Percentiles rank a stretch among this genome's conserved stretches.
Conservation (phyloP, 1,284 basidiomycete genomes). For the Papiliotrema fonsecae region DNA sequence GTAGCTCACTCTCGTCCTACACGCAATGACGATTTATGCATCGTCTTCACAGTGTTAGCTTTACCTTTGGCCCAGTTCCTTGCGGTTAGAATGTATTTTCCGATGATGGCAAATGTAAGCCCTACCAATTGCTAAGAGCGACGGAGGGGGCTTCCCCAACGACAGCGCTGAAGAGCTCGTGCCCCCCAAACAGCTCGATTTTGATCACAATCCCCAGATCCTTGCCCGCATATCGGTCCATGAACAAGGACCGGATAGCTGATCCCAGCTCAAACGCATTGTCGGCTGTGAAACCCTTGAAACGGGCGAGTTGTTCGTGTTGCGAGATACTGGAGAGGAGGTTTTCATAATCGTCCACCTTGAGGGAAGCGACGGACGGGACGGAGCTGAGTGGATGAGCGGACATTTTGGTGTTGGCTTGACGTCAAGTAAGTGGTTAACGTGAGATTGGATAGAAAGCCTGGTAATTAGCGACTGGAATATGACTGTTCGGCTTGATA, state of each 20-base stretch:
- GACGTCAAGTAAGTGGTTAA: not conserved
- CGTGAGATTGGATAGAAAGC: not conserved
- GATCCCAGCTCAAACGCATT: slow-evolving; percentile 30
- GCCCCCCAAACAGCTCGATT: slow-evolving; percentile 39
- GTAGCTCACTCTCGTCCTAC: slow-evolving; percentile 39
- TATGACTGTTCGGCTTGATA: too few relatives aligned
- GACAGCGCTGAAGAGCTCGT: slow-evolving; percentile 36
- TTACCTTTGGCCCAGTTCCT: slow-evolving; percentile 42
- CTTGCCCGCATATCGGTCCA: slow-evolving; percentile 13
- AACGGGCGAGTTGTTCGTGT: slow-evolving; percentile 11
- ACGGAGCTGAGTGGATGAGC: not conserved
- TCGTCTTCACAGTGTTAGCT: slow-evolving; percentile 39
- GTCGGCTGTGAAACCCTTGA: slow-evolving; percentile 22
- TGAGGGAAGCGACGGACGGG: not conserved
- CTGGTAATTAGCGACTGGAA: too few relatives aligned
- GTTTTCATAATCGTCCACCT: not conserved
- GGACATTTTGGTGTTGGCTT: slow-evolving; percentile 1
- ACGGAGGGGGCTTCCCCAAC: slow-evolving; percentile 34
- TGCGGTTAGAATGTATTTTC: slow-evolving; percentile 3
- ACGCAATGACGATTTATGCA: slow-evolving; percentile 35
- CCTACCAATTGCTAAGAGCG: slow-evolving; percentile 38
- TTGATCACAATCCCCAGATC: slow-evolving; percentile 35
- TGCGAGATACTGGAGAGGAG: not conserved
- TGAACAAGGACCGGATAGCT: slow-evolving; percentile 25
- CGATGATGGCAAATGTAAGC: not conserved